A percentile compares a stretch with the other conserved stretches of the same genome.
phyloP scores from a whole-genome alignment of 345 rosid genomes.

The Eucalyptus erythrocorys region DNA sequence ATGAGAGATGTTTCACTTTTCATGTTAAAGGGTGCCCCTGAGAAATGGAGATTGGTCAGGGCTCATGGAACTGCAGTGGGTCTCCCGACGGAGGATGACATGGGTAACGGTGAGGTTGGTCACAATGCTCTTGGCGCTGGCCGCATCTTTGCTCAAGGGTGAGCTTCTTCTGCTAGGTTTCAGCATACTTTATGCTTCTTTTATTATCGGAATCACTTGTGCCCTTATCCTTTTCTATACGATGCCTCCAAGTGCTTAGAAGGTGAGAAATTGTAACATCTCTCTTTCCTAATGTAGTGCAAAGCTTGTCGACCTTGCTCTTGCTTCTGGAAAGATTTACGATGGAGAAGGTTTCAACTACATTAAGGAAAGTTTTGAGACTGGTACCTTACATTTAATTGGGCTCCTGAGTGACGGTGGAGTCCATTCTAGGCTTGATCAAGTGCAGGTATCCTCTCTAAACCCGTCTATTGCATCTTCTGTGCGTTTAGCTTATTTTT shows the following conservation, averaged over 20 bases:
- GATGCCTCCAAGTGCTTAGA: background rate
- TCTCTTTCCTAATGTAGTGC: slow-evolving; percentile 36
- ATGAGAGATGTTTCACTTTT: background rate
- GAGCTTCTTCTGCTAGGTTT: background rate
- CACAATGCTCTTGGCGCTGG: slow-evolving; percentile 99
- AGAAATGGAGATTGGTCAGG: slow-evolving; percentile 75
- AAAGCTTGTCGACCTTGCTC: slow-evolving; percentile 84
- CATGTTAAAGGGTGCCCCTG: slow-evolving; percentile 49
- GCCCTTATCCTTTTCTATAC: too few species aligned
- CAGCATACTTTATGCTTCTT: background rate
- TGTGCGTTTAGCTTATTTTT: background rate
- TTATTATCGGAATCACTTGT: background rate
- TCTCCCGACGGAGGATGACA: slow-evolving; percentile 95
- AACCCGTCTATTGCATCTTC: background rate
- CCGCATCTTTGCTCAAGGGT: slow-evolving; percentile 93
- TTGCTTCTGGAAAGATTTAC: slow-evolving; percentile 76
- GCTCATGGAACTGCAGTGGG: slow-evolving; percentile 96
- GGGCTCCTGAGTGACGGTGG: slow-evolving; percentile 96
- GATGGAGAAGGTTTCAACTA: slow-evolving; percentile 81
- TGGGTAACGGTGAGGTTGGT: slow-evolving; percentile 99
- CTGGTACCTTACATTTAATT: slow-evolving; percentile 68
- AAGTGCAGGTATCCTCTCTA: slow-evolving; percentile 45
- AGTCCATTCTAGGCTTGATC: slow-evolving; percentile 96
- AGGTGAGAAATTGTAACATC: background rate
- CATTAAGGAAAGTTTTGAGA: slow-evolving; percentile 42